Conservation (phyloP, 352 stramenopile genomes). For the Nothophytophthora sp. region DNA sequence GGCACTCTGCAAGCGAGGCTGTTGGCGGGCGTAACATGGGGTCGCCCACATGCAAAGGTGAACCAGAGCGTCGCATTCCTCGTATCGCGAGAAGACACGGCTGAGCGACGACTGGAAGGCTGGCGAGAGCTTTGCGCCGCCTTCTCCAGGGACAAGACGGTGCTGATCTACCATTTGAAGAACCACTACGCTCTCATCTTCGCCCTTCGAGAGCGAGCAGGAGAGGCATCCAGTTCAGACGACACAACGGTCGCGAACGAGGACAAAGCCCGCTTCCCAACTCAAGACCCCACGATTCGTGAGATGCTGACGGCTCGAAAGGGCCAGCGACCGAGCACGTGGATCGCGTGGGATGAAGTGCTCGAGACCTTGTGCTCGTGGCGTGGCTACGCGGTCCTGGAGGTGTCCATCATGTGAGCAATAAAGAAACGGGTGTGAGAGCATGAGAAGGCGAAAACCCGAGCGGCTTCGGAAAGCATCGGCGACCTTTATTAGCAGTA, state of each 20-base stretch:
- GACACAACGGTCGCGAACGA: no score
- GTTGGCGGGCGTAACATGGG: not conserved
- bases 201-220: constrained; percentile 53
- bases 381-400: constrained; percentile 66
- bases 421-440: not conserved
- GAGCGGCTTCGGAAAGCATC: not conserved
- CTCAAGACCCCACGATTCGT: no score
- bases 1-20: not conserved
- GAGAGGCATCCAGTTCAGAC: not conserved
- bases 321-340: constrained; percentile 61
- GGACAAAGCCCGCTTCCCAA: no score
- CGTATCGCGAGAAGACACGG: constrained; percentile 6
- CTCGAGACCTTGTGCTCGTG: constrained; percentile 55
- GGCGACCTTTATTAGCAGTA: not conserved
- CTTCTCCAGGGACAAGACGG: constrained; percentile 13
- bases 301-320: constrained; percentile 62
- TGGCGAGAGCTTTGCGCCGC: constrained; percentile 25
- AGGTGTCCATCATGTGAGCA: constrained; percentile 8
- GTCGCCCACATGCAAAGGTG: not conserved
- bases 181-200: constrained; percentile 86
- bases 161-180: constrained; percentile 70
- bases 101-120: not conserved
- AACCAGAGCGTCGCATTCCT: not conserved
- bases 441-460: not conserved
- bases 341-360: constrained; percentile 61